Conservation (phyloP, 495 filamentous ascomycete genomes). For the Aspergillus biplanus region DNA sequence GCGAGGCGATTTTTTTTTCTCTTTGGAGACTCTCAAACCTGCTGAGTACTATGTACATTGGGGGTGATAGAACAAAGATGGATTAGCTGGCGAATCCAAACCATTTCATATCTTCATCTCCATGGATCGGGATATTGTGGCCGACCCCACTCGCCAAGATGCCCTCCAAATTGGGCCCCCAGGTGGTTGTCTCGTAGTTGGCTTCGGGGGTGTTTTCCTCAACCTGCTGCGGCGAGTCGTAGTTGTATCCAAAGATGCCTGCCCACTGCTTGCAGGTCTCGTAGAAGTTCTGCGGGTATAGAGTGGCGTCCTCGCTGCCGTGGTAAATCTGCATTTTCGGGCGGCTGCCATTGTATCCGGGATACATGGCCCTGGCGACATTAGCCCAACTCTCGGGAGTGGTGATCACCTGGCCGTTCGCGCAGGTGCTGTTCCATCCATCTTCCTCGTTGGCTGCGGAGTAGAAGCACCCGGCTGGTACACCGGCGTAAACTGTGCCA, state of each 20-base stretch:
- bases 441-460: constrained; percentile 46
- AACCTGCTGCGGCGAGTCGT: constrained; percentile 30
- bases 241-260: constrained; percentile 47
- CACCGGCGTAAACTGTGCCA: constrained; percentile 60
- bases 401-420: constrained; percentile 48
- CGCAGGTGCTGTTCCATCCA: constrained; percentile 44
- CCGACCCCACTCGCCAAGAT: constrained; percentile 52
- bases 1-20: too few species aligned
- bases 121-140: constrained; percentile 54
- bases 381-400: constrained; percentile 55
- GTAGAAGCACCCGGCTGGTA: constrained; percentile 63
- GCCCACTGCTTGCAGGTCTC: constrained; percentile 64
- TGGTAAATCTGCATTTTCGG: constrained; percentile 62
- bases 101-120: constrained; percentile 51
- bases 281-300: constrained; percentile 51
- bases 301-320: constrained; percentile 52
- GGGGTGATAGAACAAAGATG: too few species aligned
- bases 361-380: constrained; percentile 54
- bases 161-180: constrained; percentile 54
- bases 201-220: constrained; percentile 48
- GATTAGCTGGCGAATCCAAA: constrained; percentile 36
- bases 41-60: too few species aligned
- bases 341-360: constrained; percentile 56
- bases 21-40: too few species aligned
- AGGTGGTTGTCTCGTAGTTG: constrained; percentile 44